Conservation (phyloP, 768 basidiomycete genomes). For the Thelephora aurantiotincta region DNA sequence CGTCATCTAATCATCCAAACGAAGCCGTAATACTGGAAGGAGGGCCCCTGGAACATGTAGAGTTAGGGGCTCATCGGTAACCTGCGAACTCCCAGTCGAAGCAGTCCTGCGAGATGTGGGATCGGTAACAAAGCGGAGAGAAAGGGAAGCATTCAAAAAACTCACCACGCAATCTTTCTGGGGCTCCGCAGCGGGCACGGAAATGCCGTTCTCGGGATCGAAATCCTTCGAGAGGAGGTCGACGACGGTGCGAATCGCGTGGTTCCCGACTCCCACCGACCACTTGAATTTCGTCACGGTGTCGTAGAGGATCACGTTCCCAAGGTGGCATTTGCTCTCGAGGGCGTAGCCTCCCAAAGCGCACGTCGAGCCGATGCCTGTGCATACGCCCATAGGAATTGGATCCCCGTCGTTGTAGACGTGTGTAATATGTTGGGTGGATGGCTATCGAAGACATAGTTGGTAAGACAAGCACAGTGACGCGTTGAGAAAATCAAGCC, state of each 20-base stretch:
- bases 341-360: slow-evolving; percentile 82
- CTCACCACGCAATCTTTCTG: slow-evolving; percentile 66
- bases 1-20: no score
- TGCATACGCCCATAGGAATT: slow-evolving; percentile 83
- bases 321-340: slow-evolving; percentile 82
- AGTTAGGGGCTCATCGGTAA: slow-evolving; percentile 9
- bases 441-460: slow-evolving; percentile 30
- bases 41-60: no score
- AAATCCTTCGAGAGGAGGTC: slow-evolving; percentile 65
- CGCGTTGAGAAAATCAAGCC: slow-evolving; percentile 9
- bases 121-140: not conserved
- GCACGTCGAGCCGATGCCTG: slow-evolving; percentile 68
- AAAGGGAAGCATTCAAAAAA: slow-evolving; percentile 2
- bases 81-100: slow-evolving; percentile 60
- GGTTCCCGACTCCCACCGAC: slow-evolving; percentile 71
- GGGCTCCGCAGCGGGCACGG: slow-evolving; percentile 38
- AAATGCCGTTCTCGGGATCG: slow-evolving; percentile 47
- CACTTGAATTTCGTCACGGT: slow-evolving; percentile 79
- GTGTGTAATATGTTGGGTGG: slow-evolving; percentile 71
- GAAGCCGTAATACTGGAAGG: no score
- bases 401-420: slow-evolving; percentile 93
- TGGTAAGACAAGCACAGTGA: not conserved
- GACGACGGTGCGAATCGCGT: slow-evolving; percentile 69
- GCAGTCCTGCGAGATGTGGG: slow-evolving; percentile 34
- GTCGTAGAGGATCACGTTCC: slow-evolving; percentile 79